A percentile compares a stretch with the other conserved stretches of the same genome.
These are phyloP conservation scores for Saitozyma podzolica DNA, from an alignment of 768 basidiomycete species.

Conservation along the genomic window DNA sequence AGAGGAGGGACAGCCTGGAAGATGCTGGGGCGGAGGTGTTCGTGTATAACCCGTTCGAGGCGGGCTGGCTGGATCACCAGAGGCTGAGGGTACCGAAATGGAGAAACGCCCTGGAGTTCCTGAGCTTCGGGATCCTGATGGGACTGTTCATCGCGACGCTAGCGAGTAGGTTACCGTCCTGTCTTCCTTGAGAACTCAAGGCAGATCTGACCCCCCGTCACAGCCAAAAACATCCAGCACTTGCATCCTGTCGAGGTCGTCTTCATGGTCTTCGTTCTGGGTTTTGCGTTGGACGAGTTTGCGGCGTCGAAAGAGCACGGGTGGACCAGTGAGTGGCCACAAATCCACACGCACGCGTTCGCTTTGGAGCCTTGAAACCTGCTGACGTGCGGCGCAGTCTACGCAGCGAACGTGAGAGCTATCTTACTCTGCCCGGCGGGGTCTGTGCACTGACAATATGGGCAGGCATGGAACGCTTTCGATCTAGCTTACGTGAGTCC, in stretches of 20 bases:
- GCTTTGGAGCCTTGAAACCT: background rate
- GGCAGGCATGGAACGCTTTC: slow-evolving; percentile 86
- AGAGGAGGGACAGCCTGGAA: slow-evolving; percentile 8
- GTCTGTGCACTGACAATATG: background rate
- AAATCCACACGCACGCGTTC: background rate
- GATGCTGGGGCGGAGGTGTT: slow-evolving; percentile 40
- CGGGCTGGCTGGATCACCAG: slow-evolving; percentile 73
- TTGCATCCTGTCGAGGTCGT: slow-evolving; percentile 66
- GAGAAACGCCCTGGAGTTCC: slow-evolving; percentile 60
- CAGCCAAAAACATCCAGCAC: slow-evolving; percentile 62
- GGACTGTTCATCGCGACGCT: slow-evolving; percentile 73
- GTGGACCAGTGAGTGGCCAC: slow-evolving; percentile 68
- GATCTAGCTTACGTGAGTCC: slow-evolving; percentile 56
- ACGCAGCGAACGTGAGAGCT: slow-evolving; percentile 72
- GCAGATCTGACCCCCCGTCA: background rate
- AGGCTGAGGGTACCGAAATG: slow-evolving; percentile 78
- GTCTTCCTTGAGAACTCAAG: background rate
- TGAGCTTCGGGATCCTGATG: slow-evolving; percentile 71
- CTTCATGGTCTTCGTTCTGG: slow-evolving; percentile 73
- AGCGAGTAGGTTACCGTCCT: slow-evolving; percentile 59
- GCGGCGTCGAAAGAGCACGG: slow-evolving; percentile 83
- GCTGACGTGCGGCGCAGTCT: slow-evolving; percentile 57
- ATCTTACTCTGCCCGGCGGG: background rate
- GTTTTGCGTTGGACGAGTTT: slow-evolving; percentile 83
- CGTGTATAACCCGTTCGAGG: slow-evolving; percentile 47